Conservation (phyloP, 768 basidiomycete genomes). For the Sporobolomyces roseus region DNA sequence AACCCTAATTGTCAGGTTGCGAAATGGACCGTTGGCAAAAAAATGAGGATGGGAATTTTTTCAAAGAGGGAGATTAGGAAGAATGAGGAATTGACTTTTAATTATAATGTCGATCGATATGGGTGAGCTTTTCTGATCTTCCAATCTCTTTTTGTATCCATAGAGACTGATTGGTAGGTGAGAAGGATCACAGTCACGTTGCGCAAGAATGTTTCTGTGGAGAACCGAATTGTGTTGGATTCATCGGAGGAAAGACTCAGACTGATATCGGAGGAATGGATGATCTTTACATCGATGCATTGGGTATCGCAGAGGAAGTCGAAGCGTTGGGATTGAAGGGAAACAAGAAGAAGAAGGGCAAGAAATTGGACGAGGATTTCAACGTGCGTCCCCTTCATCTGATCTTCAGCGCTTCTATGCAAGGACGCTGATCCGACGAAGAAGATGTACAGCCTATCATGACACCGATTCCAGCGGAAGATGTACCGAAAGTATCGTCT, state of each 20-base stretch:
- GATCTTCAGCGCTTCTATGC: background rate
- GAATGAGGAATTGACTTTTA: conserved; percentile 91
- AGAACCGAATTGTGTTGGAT: conserved; percentile 90
- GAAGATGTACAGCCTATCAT: conserved; percentile 62
- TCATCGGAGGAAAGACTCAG: conserved; percentile 96
- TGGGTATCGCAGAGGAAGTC: conserved; percentile 89
- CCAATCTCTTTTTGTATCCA: too few relatives aligned
- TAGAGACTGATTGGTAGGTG: background rate
- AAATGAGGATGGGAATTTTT: conserved; percentile 96
- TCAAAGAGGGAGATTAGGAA: conserved; percentile 56
- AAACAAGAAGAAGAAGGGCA: conserved; percentile 78
- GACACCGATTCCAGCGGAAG: conserved; percentile 68
- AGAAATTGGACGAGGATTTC: conserved; percentile 92
- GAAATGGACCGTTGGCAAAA: conserved; percentile 87
- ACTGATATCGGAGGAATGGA: conserved; percentile 93
- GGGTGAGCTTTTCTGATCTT: too few relatives aligned
- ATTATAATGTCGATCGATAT: conserved; percentile 99
- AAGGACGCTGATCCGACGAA: too few relatives aligned
- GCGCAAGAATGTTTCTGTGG: conserved; percentile 93
- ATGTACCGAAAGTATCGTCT: conserved; percentile 85
- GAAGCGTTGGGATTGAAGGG: conserved; percentile 80
- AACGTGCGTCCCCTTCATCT: conserved; percentile 60
- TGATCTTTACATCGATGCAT: conserved; percentile 66
- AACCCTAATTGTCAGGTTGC: conserved; percentile 96
- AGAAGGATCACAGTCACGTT: conserved; percentile 63